Conservation (phyloP, 2,329 filamentous ascomycete species). For the Colletotrichum musicola region DNA sequence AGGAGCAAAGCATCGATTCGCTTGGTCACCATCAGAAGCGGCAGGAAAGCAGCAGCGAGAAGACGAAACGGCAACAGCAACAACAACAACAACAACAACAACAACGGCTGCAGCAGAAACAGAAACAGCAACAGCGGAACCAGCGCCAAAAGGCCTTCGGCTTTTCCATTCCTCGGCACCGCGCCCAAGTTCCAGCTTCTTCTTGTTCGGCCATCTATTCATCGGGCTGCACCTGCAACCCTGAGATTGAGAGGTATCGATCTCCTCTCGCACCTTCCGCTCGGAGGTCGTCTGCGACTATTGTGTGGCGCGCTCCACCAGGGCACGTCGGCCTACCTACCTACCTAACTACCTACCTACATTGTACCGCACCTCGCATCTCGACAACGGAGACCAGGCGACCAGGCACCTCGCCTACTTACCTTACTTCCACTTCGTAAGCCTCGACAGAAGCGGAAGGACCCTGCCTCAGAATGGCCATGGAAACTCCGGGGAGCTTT, state of each 20-base stretch:
- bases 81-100: neutral
- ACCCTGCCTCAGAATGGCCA: constrained; percentile 20
- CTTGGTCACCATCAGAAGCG: neutral
- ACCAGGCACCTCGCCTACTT: no score
- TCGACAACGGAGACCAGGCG: no score
- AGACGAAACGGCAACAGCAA: neutral
- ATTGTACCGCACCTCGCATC: no score
- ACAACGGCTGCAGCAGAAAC: neutral
- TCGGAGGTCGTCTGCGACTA: neutral
- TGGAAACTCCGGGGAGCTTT: constrained; percentile 67
- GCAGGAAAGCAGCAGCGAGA: neutral
- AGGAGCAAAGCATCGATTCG: neutral
- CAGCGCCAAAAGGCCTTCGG: neutral
- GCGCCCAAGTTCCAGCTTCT: constrained; percentile 14
- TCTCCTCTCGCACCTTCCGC: neutral
- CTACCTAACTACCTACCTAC: no score
- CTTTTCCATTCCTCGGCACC: constrained; percentile 24
- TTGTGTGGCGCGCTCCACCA: neutral
- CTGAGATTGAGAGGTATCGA: neutral
- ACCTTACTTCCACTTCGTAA: no score
- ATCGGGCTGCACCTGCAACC: constrained; percentile 19
- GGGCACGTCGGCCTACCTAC: neutral
- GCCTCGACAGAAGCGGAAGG: no score
- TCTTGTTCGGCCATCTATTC: constrained; percentile 33
- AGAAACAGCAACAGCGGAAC: neutral